Evolutionary conservation across 768 basidiomycete species (phyloP).

Genomic region (Mycena floridula): DNA sequence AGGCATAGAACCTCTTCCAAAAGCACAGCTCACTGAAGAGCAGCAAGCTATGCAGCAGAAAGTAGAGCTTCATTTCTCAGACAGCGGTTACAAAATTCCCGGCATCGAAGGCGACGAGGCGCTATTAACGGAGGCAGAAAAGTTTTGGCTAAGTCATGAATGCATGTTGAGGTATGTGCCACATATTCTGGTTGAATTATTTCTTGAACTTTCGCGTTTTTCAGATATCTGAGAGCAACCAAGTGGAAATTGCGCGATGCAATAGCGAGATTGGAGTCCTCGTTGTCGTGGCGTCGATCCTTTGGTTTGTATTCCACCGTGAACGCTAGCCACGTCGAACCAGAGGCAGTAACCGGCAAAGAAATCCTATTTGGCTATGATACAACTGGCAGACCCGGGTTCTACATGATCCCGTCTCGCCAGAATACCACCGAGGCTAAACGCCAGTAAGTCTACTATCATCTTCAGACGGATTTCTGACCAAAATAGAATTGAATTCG

Average conservation of each 20-base stretch:
- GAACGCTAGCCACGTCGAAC: slow-evolving; percentile 58
- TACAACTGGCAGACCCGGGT: slow-evolving; percentile 50
- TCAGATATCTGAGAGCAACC: slow-evolving; percentile 68
- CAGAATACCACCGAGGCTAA: slow-evolving; percentile 73
- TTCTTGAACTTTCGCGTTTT: too few species aligned
- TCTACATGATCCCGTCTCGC: slow-evolving; percentile 62
- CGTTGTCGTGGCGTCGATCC: slow-evolving; percentile 76
- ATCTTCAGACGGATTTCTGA: too few species aligned
- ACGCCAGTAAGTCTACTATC: too few species aligned
- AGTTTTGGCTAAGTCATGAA: slow-evolving; percentile 78
- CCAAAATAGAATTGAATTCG: slow-evolving; percentile 67
- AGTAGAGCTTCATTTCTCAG: slow-evolving; percentile 56
- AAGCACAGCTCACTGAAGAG: slow-evolving; percentile 26
- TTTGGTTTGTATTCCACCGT: slow-evolving; percentile 64
- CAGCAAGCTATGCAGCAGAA: slow-evolving; percentile 45
- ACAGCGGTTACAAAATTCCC: slow-evolving; percentile 46
- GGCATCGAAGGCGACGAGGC: slow-evolving; percentile 33
- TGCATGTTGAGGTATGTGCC: slow-evolving; percentile 57
- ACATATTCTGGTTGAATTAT: too few species aligned
- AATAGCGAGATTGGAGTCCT: slow-evolving; percentile 63
- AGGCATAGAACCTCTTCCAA: too few species aligned
- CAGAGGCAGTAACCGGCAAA: slow-evolving; percentile 83
- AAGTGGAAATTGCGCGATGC: slow-evolving; percentile 63
- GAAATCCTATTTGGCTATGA: slow-evolving; percentile 76
- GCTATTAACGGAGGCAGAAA: slow-evolving; percentile 62